Evolutionary conservation across 345 rosid genomes (phyloP).

Genomic region (Bretschneidera sinensis): DNA sequence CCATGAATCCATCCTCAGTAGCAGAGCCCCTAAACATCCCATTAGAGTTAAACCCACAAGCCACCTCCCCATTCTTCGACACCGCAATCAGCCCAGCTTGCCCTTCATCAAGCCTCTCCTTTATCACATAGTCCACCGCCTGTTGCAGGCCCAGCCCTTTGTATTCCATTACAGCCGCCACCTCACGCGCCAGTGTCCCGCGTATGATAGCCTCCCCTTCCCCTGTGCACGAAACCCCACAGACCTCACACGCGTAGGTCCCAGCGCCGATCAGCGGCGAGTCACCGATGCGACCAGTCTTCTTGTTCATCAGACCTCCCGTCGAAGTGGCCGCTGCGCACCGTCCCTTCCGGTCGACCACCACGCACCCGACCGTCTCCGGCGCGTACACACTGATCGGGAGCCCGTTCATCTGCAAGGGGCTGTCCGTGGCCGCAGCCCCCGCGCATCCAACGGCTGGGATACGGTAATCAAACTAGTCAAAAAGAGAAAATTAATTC

Average conservation of each 20-base stretch:
- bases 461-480: slow-evolving; percentile 84
- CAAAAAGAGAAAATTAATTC: neutral
- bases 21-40: slow-evolving; percentile 96
- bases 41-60: slow-evolving; percentile 65
- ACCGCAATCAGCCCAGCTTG: slow-evolving; percentile 89
- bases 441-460: slow-evolving; percentile 48
- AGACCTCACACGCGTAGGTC: slow-evolving; percentile 72
- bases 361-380: slow-evolving; percentile 94
- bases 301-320: slow-evolving; percentile 92
- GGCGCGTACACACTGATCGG: slow-evolving; percentile 87
- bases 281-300: slow-evolving; percentile 88
- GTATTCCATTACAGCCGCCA: slow-evolving; percentile 97
- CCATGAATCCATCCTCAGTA: slow-evolving; percentile 85
- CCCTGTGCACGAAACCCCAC: slow-evolving; percentile 89
- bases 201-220: slow-evolving; percentile 98
- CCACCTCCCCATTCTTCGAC: slow-evolving; percentile 78
- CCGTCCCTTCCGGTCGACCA: slow-evolving; percentile 69
- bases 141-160: slow-evolving; percentile 71
- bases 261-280: slow-evolving; percentile 95
- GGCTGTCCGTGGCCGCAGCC: slow-evolving; percentile 50
- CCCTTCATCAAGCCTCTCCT: slow-evolving; percentile 71
- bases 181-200: slow-evolving; percentile 79
- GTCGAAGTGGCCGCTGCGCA: slow-evolving; percentile 97
- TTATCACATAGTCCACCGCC: slow-evolving; percentile 77
- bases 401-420: slow-evolving; percentile 78